phyloP scores from a whole-genome alignment of 2,329 filamentous ascomycete species.

The Penicillium crustosum region DNA sequence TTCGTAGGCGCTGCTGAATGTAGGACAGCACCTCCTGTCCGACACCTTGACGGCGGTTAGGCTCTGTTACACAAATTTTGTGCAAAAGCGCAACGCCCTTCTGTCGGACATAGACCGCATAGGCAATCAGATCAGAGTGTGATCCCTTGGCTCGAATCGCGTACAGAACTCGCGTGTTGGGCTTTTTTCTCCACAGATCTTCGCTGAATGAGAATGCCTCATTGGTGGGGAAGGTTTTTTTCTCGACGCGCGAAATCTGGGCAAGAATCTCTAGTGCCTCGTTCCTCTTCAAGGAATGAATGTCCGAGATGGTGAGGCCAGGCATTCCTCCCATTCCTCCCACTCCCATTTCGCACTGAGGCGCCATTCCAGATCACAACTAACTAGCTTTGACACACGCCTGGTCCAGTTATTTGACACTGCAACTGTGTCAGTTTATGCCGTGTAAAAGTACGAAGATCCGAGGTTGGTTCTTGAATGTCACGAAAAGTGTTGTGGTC shows the following conservation, averaged over 20 bases:
- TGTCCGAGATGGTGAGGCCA: slow-evolving; percentile 33
- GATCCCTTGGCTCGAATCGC: slow-evolving; percentile 23
- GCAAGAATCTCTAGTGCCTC: slow-evolving; percentile 39
- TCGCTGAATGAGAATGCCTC: slow-evolving; percentile 52
- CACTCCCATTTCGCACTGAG: slow-evolving; percentile 16
- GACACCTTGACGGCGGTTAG: slow-evolving; percentile 49
- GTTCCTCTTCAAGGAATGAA: slow-evolving; percentile 38
- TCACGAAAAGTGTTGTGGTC: not conserved
- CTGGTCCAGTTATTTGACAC: slow-evolving; percentile 1
- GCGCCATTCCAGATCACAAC: slow-evolving; percentile 23
- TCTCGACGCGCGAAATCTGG: slow-evolving; percentile 45
- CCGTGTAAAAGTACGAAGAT: not conserved
- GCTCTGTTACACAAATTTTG: slow-evolving; percentile 53
- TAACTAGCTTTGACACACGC: not conserved
- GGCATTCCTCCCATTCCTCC: slow-evolving; percentile 10
- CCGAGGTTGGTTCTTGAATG: too few relatives aligned
- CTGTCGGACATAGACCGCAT: slow-evolving; percentile 49
- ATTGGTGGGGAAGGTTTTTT: slow-evolving; percentile 52
- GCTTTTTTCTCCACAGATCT: slow-evolving; percentile 50
- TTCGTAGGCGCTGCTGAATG: slow-evolving; percentile 44
- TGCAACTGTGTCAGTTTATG: not conserved
- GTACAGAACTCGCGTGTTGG: slow-evolving; percentile 48
- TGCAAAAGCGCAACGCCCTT: slow-evolving; percentile 50
- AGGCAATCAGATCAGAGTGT: slow-evolving; percentile 41
- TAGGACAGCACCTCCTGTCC: slow-evolving; percentile 47